phyloP scores from a whole-genome alignment of 495 filamentous ascomycete genomes.

The Ramalina peruviana region DNA sequence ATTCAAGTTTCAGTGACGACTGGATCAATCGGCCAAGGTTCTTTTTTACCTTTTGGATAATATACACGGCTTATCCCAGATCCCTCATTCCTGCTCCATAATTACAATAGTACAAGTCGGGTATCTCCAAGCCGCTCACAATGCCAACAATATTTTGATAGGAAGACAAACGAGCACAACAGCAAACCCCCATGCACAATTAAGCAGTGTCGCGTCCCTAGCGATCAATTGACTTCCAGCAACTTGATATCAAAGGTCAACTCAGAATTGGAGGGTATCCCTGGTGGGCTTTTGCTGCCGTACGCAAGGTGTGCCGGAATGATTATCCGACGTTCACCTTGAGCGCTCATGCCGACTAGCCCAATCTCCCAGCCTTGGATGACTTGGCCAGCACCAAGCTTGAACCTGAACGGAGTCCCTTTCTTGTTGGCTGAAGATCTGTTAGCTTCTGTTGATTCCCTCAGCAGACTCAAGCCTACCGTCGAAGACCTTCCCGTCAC shows the following conservation, averaged over 20 bases:
- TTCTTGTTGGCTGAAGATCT: constrained; percentile 71
- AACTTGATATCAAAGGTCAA: constrained; percentile 90
- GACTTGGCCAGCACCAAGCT: constrained; percentile 82
- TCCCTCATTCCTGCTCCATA: constrained; percentile 29
- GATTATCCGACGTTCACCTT: constrained; percentile 81
- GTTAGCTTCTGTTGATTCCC: background rate
- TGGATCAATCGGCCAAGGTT: no score
- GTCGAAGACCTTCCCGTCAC: constrained; percentile 87
- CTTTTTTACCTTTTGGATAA: background rate
- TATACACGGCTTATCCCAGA: constrained; percentile 14
- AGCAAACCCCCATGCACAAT: constrained; percentile 9
- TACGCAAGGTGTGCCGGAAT: constrained; percentile 80
- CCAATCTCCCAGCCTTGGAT: constrained; percentile 99
- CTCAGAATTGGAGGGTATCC: constrained; percentile 80
- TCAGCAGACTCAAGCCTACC: constrained; percentile 35
- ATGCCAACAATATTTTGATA: constrained; percentile 1
- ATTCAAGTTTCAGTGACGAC: background rate
- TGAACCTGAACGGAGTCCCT: constrained; percentile 91
- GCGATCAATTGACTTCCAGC: constrained; percentile 45
- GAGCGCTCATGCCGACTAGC: constrained; percentile 76
- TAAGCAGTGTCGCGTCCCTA: constrained; percentile 9
- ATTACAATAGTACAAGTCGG: constrained; percentile 30
- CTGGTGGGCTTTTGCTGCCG: constrained; percentile 54
- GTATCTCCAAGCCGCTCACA: constrained; percentile 26
- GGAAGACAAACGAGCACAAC: background rate